These are phyloP conservation scores for Tuber umbilicatum DNA, from an alignment of 495 filamentous ascomycete species.

Conservation along the genomic window DNA sequence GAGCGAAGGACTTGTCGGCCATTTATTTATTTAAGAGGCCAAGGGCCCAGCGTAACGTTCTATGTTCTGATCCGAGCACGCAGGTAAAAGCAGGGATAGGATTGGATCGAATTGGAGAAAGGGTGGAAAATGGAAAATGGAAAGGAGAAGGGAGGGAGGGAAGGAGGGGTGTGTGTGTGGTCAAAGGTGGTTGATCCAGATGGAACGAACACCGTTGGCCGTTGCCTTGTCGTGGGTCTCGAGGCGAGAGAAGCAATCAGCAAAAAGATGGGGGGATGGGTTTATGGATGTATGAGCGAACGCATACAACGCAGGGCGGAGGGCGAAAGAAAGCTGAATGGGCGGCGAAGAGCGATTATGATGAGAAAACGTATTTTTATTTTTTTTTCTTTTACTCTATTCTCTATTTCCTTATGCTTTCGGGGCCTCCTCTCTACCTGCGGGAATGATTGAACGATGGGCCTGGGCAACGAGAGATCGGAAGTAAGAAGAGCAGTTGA, in stretches of 20 bases:
- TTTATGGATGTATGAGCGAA: conserved; percentile 1
- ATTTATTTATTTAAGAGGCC: conserved; percentile 35
- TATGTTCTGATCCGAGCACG: conserved; percentile 33
- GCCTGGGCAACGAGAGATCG: background rate
- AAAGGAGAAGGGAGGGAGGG: conserved; percentile 2
- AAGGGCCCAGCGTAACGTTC: conserved; percentile 25
- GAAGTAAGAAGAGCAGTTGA: background rate
- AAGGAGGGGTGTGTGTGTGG: conserved; percentile 19
- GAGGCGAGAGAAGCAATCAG: conserved; percentile 3
- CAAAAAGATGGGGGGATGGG: background rate
- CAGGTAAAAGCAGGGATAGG: conserved; percentile 36
- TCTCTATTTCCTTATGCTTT: background rate
- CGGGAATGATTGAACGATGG: background rate
- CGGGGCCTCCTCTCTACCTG: background rate
- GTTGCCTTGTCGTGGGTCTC: conserved; percentile 2
- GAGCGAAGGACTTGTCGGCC: conserved; percentile 30
- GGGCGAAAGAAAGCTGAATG: background rate
- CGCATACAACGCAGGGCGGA: background rate
- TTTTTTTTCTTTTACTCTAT: background rate
- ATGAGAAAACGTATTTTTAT: background rate
- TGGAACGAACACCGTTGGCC: conserved; percentile 29
- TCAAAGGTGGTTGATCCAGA: conserved; percentile 33
- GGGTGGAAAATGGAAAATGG: background rate
- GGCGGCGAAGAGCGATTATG: conserved; percentile 1
- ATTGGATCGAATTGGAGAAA: conserved; percentile 22